Evolutionary conservation across 2,329 filamentous ascomycete species (phyloP).

Genomic region (Fonsecaea pedrosoi): DNA sequence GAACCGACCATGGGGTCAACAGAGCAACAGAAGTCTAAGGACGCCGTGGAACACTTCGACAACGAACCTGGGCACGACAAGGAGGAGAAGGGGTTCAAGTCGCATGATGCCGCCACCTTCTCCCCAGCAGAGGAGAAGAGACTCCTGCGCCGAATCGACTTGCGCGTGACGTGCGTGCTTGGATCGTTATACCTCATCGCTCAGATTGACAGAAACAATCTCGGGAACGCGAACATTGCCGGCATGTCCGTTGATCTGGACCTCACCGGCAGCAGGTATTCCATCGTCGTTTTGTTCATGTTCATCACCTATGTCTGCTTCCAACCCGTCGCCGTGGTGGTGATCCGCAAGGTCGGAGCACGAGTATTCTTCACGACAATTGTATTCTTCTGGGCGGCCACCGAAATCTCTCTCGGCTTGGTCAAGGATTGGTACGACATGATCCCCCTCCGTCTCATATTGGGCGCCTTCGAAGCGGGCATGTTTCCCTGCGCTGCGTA

Average conservation of each 20-base stretch:
- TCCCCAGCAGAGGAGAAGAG: too few relatives aligned
- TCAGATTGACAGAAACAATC: conserved; percentile 79
- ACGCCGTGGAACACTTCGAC: too few relatives aligned
- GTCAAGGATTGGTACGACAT: conserved; percentile 41
- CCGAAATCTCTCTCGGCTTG: conserved; percentile 39
- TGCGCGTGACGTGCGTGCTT: conserved; percentile 66
- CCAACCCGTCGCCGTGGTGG: conserved; percentile 72
- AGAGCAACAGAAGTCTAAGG: too few relatives aligned
- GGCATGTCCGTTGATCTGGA: conserved; percentile 44
- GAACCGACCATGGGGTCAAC: too few relatives aligned
- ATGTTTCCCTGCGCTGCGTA: conserved; percentile 75
- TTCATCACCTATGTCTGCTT: conserved; percentile 75
- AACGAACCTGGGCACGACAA: too few relatives aligned
- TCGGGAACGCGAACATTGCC: conserved; percentile 74
- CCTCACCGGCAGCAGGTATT: neutral
- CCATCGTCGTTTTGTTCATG: conserved; percentile 63
- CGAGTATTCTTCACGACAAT: conserved; percentile 43
- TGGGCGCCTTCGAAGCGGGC: conserved; percentile 69
- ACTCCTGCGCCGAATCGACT: conserved; percentile 60
- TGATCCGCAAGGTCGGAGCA: conserved; percentile 69
- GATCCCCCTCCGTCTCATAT: conserved; percentile 48
- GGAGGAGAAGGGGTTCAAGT: too few relatives aligned
- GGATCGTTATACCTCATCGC: conserved; percentile 75
- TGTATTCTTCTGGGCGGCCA: conserved; percentile 49
- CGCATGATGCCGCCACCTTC: too few relatives aligned